These are phyloP conservation scores for Heliophila coronopifolia DNA, from an alignment of 441 rosid genomes.

Conservation along the genomic window DNA sequence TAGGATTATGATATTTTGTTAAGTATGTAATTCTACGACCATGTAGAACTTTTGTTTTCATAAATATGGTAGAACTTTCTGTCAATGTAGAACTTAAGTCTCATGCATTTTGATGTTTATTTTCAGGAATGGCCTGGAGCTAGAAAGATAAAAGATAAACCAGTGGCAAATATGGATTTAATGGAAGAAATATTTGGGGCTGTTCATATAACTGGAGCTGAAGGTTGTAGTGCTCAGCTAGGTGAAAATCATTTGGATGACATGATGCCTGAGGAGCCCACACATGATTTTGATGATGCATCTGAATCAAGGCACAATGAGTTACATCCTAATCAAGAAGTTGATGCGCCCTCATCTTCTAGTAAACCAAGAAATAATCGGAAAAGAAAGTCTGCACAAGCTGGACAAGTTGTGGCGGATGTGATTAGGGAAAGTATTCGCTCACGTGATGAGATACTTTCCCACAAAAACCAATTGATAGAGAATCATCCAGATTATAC, in stretches of 20 bases:
- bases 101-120: background rate
- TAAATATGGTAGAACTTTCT: no score
- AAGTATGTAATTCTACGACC: no score
- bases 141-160: background rate
- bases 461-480: background rate
- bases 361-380: background rate
- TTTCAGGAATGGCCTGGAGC: constrained; percentile 5
- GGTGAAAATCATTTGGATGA: background rate
- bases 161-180: background rate
- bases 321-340: background rate
- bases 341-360: background rate
- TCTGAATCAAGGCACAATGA: background rate
- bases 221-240: background rate
- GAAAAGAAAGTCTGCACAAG: background rate
- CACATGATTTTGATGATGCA: background rate
- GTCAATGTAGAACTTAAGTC: no score
- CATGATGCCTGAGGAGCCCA: background rate
- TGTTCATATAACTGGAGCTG: background rate
- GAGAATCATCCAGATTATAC: background rate
- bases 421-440: background rate
- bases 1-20: no score
- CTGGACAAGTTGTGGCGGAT: background rate
- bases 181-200: background rate
- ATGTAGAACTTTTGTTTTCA: no score
- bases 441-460: background rate